Evolutionary conservation across 441 rosid genomes (phyloP), one percentile per base, ranked within the genome.

Genomic region (Adansonia rubrostipa): DNA sequence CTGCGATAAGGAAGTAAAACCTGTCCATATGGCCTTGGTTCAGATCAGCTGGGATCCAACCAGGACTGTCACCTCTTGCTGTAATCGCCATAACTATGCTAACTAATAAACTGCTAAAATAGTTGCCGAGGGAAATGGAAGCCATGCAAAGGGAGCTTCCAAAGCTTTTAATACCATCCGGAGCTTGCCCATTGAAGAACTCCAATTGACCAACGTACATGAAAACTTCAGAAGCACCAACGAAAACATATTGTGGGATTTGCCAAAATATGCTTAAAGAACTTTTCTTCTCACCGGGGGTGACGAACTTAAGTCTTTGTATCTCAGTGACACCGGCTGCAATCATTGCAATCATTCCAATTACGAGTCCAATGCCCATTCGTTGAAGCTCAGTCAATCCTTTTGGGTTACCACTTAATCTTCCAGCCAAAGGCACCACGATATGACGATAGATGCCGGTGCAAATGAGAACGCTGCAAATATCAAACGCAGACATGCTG

Each of bases 91-190:
- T 95, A 7, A 95, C 97, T 83, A 90, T 79, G 78, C 75, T 82
- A 22, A 95, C 93, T 78, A 95, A 79, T 87, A 91, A 57, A 81
- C 96, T 95, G 64, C 98, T 93, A 0, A 87, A 91, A 17, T 88
- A 95, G 71, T 95, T 95, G 17, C 99, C 98, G 20, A 95, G 85
- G 14, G 98, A 93, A 53, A 93, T 95, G 1, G 97, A 95, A 19
- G 97, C 99, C 99, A 95, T 95, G 72, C 97, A 95, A 42, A 93
- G 93, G 0, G 98, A 95, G 82, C 97, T 93, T 14, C 98, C 99
- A 4, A 93, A 89, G 88, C 97, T 93, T 83, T 95, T 93, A 51
- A 93, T 87, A 63, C 98, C 99, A 20, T 92, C 98, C 1, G 98
- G 98, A 6, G 98, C 93, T 73, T 95, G 96, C 17, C 88, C 95